Conservation (phyloP, 2,329 filamentous ascomycete genomes). For the Paecilomyces niveus region DNA sequence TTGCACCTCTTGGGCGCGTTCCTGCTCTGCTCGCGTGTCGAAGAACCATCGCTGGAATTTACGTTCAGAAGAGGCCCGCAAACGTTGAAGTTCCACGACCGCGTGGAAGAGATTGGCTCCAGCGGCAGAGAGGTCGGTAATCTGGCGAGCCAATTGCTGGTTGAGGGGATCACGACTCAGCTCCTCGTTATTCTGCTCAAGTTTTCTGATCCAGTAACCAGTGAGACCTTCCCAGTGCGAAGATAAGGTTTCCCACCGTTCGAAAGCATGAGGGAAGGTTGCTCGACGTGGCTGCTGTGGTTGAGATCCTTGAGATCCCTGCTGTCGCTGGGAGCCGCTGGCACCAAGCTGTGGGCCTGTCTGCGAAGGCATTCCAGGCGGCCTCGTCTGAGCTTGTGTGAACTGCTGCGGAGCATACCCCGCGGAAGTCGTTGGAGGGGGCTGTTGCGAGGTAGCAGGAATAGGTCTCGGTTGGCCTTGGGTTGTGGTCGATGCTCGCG, state of each 20-base stretch:
- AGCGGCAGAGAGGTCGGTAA: slow-evolving; percentile 93
- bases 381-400: slow-evolving; percentile 7
- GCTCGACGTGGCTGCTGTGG: slow-evolving; percentile 43
- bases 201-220: slow-evolving; percentile 89
- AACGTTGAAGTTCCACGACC: slow-evolving; percentile 87
- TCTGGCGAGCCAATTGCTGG: slow-evolving; percentile 83
- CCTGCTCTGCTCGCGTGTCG: slow-evolving; percentile 81
- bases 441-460: slow-evolving; percentile 6
- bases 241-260: slow-evolving; percentile 93
- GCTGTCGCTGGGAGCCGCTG: slow-evolving; percentile 9
- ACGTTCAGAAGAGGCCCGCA: slow-evolving; percentile 89
- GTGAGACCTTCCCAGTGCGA: slow-evolving; percentile 98
- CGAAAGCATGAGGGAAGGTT: slow-evolving; percentile 91
- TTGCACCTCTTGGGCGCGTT: slow-evolving; percentile 74
- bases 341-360: slow-evolving; percentile 13
- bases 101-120: slow-evolving; percentile 97
- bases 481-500: slow-evolving; percentile 7
- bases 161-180: slow-evolving; percentile 75
- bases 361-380: slow-evolving; percentile 9
- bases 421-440: slow-evolving; percentile 8
- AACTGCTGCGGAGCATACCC: slow-evolving; percentile 6
- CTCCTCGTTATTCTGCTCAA: slow-evolving; percentile 85
- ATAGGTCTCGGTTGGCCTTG: slow-evolving; percentile 15
- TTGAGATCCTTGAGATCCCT: slow-evolving; percentile 15
- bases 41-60: slow-evolving; percentile 99